Conservation (phyloP, 1,284 basidiomycete genomes). For the Cutaneotrichosporon spelunceum region DNA sequence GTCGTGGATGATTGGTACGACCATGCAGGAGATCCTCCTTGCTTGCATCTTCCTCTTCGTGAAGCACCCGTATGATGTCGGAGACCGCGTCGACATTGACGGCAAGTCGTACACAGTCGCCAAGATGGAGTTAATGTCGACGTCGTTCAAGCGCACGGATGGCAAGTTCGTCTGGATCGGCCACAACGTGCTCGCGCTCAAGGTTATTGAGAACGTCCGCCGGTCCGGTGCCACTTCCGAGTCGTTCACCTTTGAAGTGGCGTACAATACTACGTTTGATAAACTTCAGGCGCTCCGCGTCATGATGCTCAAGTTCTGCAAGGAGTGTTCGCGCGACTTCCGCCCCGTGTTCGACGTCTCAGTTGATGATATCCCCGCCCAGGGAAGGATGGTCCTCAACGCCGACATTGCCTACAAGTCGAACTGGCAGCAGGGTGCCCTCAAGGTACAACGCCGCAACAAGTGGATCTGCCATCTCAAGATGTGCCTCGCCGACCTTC, state of each 20-base stretch:
- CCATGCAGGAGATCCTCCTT: conserved; percentile 55
- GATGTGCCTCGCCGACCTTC: conserved; percentile 61
- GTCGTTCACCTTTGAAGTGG: conserved; percentile 72
- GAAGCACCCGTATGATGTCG: conserved; percentile 79
- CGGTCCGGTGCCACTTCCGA: conserved; percentile 55
- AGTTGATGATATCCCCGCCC: conserved; percentile 69
- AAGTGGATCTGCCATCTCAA: conserved; percentile 90
- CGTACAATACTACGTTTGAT: conserved; percentile 74
- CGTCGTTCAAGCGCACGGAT: conserved; percentile 55
- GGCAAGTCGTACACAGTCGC: conserved; percentile 68
- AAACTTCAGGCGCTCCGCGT: conserved; percentile 73
- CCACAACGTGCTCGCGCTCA: conserved; percentile 60
- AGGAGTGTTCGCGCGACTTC: conserved; percentile 67
- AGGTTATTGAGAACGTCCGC: conserved; percentile 58
- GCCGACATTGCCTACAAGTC: conserved; percentile 82
- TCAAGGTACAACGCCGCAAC: conserved; percentile 72
- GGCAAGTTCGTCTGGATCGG: conserved; percentile 63
- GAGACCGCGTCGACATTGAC: conserved; percentile 66
- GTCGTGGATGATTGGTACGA: conserved; percentile 80
- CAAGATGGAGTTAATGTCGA: conserved; percentile 78
- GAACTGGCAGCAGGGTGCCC: conserved; percentile 76
- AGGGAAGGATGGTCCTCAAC: conserved; percentile 72
- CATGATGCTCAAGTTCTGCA: conserved; percentile 77
- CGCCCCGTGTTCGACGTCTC: conserved; percentile 64
- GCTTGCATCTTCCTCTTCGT: conserved; percentile 76